phyloP scores from a whole-genome alignment of 1,284 basidiomycete species.

The Ceratobasidium theobromae region DNA sequence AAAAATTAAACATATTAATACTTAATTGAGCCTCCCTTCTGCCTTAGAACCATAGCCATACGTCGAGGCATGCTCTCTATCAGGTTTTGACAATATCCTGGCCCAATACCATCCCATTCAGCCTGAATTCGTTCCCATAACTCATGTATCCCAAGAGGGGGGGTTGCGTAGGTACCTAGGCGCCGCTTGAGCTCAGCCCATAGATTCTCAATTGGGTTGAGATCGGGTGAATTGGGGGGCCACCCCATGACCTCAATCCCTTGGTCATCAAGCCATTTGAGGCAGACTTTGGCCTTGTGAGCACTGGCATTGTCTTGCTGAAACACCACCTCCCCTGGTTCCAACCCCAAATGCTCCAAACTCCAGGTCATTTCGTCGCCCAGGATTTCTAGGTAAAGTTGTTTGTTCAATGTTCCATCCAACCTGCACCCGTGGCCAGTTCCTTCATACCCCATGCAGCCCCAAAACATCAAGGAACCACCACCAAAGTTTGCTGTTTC shows the following conservation, averaged over 20 bases:
- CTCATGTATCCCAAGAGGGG: not conserved
- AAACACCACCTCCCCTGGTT: not conserved
- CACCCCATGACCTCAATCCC: not conserved
- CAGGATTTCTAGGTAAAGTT: not conserved
- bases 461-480: not conserved
- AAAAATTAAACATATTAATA: not conserved
- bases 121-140: not conserved
- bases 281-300: not conserved
- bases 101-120: not conserved
- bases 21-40: not conserved
- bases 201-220: not conserved
- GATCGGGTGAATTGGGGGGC: not conserved
- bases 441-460: no score
- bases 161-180: not conserved
- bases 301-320: not conserved
- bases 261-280: not conserved
- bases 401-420: not conserved
- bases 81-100: not conserved
- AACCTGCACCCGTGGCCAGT: not conserved
- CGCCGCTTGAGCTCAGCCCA: not conserved
- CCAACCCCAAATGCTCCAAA: not conserved
- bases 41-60: not conserved
- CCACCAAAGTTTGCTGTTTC: conserved; percentile 2
- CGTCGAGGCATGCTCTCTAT: not conserved
- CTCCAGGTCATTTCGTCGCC: not conserved